A percentile compares a stretch with the other conserved stretches of the same genome.
These are phyloP conservation scores for Hypoxylon rickii DNA, from an alignment of 495 filamentous ascomycete genomes.

Conservation along the genomic window DNA sequence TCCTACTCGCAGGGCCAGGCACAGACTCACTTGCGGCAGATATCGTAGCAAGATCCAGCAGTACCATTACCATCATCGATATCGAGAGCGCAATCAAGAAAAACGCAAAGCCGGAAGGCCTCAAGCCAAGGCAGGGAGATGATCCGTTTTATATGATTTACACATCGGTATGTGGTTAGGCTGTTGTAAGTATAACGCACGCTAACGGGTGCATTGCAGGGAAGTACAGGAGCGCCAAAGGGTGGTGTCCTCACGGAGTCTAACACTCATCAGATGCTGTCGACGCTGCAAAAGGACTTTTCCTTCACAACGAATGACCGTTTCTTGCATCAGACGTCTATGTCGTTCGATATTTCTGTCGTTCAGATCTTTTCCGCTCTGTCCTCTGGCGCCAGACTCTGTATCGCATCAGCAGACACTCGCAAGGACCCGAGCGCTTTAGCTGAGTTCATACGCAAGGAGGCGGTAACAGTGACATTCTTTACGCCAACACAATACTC, in stretches of 20 bases:
- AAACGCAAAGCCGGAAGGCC: neutral
- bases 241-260: neutral
- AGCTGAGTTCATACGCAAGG: neutral
- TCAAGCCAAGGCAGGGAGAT: neutral
- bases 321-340: neutral
- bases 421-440: neutral
- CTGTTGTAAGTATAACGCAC: too few species aligned
- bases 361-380: neutral
- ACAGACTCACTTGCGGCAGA: neutral
- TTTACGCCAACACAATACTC: neutral
- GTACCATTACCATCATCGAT: too few species aligned
- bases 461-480: neutral
- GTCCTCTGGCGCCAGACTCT: neutral
- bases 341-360: neutral
- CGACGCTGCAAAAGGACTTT: neutral
- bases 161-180: too few species aligned
- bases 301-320: neutral
- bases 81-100: neutral
- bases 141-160: neutral
- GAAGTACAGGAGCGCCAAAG: neutral
- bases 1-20: too few species aligned
- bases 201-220: neutral
- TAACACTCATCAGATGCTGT: neutral
- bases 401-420: neutral
- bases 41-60: too few species aligned